Evolutionary conservation across 2,329 filamentous ascomycete genomes (phyloP), one percentile per base, ranked within the genome.

Genomic region (Macrophomina phaseolina): DNA sequence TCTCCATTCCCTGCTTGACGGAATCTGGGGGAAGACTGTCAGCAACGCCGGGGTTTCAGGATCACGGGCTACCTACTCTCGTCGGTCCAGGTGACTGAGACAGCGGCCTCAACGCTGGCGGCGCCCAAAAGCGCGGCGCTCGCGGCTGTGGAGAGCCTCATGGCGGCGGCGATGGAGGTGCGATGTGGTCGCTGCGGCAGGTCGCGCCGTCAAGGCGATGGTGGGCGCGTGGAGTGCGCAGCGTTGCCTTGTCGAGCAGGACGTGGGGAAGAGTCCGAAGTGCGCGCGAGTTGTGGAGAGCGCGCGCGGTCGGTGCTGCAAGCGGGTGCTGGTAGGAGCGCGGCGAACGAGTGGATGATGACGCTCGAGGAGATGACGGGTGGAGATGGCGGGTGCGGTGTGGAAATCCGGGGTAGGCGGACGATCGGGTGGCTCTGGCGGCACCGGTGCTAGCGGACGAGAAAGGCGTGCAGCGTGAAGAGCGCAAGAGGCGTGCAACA

Each of bases 121-220:
- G 74, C 69, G 65, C 78, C 69, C 48, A 78, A 69, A 53, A 70
- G 71, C 51, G 74, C 75, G 69, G 75, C 73, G 52, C 74, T 72
- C 55, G 72, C 76, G 66, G 72, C 71, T 62, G 76, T 69, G 58
- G 69, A 68, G 68, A 78, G 71, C 73, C 76, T 79, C 77, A 79
- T 79, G 38, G 45, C 51, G 46, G 14, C 45, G 30, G n/a, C 45
- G 32, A 40, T 5, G 42, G 9, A 9, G 42, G 28, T 34, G 30
- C 9, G 18, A 23, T 36, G 30, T 12, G 58, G 32, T 48, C 30
- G 38, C 30, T 28, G 34, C 45, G 45, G 32, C 55, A 14, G 6
- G 45, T 23, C 16, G 58, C 58, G 45, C 58, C 58, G 32, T 49
- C n/a, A 45, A 49, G 45, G 58, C 45, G 45, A 36, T 48, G n/a